Evolutionary conservation across 2,329 filamentous ascomycete genomes (phyloP).

Genomic region (Penicillium thymicola): DNA sequence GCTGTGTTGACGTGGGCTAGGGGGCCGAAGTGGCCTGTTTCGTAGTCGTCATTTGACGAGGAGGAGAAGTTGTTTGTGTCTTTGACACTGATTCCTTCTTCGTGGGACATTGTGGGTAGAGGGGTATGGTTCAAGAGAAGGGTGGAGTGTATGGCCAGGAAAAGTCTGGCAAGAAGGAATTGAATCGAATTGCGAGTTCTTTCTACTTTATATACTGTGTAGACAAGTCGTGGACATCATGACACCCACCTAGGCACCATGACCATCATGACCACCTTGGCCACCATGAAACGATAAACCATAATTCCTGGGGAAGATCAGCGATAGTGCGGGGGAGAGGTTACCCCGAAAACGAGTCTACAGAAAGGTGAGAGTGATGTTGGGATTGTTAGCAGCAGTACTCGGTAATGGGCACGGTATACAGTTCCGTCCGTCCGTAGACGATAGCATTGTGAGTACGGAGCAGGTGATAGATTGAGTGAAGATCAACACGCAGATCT

Average conservation of each 20-base stretch:
- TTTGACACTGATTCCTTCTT: no score
- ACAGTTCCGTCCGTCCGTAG: slow-evolving; percentile 1
- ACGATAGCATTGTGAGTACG: neutral
- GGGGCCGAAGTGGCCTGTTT: slow-evolving; percentile 33
- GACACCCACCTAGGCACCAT: neutral
- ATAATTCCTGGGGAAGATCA: neutral
- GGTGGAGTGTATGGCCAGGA: no score
- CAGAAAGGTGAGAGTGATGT: neutral
- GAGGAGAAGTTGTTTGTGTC: no score
- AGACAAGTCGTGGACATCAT: neutral
- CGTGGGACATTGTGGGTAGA: no score
- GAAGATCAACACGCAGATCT: slow-evolving; percentile 2
- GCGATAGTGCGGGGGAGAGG: neutral
- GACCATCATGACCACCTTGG: neutral
- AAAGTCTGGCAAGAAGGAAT: no score
- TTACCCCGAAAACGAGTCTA: neutral
- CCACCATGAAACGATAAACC: neutral
- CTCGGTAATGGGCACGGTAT: neutral
- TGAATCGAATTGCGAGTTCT: no score
- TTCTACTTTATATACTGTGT: no score
- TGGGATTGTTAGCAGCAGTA: neutral
- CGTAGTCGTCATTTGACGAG: neutral
- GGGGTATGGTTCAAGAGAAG: no score
- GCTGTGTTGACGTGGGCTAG: slow-evolving; percentile 44
- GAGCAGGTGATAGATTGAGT: neutral